phyloP scores from a whole-genome alignment of 345 rosid species.

The Toxicodendron radicans region DNA sequence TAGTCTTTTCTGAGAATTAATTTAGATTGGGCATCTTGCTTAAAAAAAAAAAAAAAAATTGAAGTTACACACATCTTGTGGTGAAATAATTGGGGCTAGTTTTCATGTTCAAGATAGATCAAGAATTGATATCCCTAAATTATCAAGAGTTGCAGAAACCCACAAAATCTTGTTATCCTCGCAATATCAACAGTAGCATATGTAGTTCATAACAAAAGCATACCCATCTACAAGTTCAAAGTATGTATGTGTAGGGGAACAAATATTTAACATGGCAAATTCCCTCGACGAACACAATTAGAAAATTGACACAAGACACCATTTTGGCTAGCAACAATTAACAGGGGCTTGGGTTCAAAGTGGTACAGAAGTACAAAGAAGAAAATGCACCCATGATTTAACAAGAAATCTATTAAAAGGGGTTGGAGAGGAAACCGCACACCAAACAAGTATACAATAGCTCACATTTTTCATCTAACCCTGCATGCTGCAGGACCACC shows the following conservation, averaged over 20 bases:
- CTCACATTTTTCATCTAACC: slow-evolving; percentile 60
- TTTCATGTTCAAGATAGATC: too few relatives aligned
- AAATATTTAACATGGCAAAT: slow-evolving; percentile 21
- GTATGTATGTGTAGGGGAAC: neutral
- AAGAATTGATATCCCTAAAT: too few relatives aligned
- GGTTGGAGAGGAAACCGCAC: slow-evolving; percentile 36
- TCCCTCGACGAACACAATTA: neutral
- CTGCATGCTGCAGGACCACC: slow-evolving; percentile 80
- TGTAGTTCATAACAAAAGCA: neutral
- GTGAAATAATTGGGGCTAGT: too few relatives aligned
- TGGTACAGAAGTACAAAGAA: slow-evolving; percentile 26
- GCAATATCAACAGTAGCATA: neutral
- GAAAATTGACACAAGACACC: slow-evolving; percentile 33
- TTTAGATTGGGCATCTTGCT: too few relatives aligned
- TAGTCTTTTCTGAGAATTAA: too few relatives aligned
- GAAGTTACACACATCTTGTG: too few relatives aligned
- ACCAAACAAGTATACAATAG: slow-evolving; percentile 42
- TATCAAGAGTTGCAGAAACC: neutral
- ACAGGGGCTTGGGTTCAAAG: slow-evolving; percentile 27
- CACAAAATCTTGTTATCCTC: neutral
- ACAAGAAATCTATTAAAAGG: slow-evolving; percentile 34
- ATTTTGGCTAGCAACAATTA: slow-evolving; percentile 29
- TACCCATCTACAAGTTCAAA: slow-evolving; percentile 7
- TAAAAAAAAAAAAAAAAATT: too few relatives aligned
- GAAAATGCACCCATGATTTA: slow-evolving; percentile 40